Evolutionary conservation across 805 yeast genomes (phyloP), one percentile per base, ranked within the genome.

Genomic region (Citeromyces matritensis): DNA sequence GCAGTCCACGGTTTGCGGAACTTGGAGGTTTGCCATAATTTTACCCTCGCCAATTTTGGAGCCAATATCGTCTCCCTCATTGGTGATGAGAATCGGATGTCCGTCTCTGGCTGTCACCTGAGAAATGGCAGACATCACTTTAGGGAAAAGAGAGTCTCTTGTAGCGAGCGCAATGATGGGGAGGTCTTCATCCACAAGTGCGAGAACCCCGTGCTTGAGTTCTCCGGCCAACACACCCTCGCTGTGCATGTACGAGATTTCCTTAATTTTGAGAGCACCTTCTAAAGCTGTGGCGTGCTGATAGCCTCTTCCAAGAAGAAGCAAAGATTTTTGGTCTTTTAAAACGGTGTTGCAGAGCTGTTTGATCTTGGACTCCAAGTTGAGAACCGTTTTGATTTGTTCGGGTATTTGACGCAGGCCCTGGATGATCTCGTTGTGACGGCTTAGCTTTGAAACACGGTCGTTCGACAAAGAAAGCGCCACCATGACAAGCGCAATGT

Each of bases 221-320:
- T 91, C 99, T 55, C 98, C 99, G 14, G 99, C 98, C 42, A 91
- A 73, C 33, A 91, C 95, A 64, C 98, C 99, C 63, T 91, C 99
- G 13, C 96, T 84, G 56, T 91, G 99, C 84, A 91, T 91, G 57
- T 91, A 91, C 3, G 97, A 88, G 39, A 91, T 91, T 58, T 91
- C 99, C 62, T 91, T 91, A 53, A 91, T 88, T 63, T 91, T 91
- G 49, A 91, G 71, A 9, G 99, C 98, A 52, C 98, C 98, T 61
- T 91, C 99, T 47, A 91, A 67, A 15, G 98, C 97, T 40, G 95
- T 77, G 9, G 99, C 98, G 55, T 69, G 78, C 61, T 91, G 98
- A 60, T 82, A 86, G 33, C 99, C 99, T 61, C 99, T 81, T 38
- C 99, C 99, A 41, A 91, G 69, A 45, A 91, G 68, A 48, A 91